Conservation (phyloP, 73 alveolate genomes). For the Symbiodinium natans region DNA sequence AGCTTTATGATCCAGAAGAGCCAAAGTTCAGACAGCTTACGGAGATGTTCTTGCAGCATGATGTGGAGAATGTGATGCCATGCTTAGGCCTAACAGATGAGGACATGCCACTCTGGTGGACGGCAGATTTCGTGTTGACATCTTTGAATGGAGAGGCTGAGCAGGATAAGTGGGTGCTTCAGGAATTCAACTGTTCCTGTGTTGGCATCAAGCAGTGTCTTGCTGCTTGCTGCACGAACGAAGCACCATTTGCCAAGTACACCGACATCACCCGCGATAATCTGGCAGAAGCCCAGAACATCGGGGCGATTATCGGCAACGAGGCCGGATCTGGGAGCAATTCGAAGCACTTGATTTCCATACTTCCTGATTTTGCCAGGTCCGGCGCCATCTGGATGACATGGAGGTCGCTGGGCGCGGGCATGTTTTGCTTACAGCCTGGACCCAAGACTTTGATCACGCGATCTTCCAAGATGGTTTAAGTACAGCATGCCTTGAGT, state of each 20-base stretch:
- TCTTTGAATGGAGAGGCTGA: background rate
- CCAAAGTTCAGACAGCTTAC: background rate
- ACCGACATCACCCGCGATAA: background rate
- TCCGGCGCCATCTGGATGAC: background rate
- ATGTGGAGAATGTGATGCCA: background rate
- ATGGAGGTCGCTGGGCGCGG: background rate
- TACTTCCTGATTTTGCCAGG: background rate
- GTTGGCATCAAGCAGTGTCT: background rate
- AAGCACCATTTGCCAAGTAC: background rate
- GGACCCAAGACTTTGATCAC: background rate
- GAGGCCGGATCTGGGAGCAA: background rate
- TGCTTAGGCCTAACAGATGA: background rate
- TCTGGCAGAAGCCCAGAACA: background rate
- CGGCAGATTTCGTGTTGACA: background rate
- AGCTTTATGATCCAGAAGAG: background rate
- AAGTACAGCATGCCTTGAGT: background rate
- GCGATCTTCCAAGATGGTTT: background rate
- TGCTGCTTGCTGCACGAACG: background rate
- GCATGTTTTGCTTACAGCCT: background rate
- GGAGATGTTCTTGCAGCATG: background rate
- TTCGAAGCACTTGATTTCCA: background rate
- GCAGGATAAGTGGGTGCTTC: background rate
- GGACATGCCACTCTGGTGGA: background rate
- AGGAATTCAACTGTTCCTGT: background rate
- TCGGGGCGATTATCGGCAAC: background rate